These are phyloP conservation scores for Streptanthus diversifolius DNA, from an alignment of 345 rosid species.

Conservation along the genomic window DNA sequence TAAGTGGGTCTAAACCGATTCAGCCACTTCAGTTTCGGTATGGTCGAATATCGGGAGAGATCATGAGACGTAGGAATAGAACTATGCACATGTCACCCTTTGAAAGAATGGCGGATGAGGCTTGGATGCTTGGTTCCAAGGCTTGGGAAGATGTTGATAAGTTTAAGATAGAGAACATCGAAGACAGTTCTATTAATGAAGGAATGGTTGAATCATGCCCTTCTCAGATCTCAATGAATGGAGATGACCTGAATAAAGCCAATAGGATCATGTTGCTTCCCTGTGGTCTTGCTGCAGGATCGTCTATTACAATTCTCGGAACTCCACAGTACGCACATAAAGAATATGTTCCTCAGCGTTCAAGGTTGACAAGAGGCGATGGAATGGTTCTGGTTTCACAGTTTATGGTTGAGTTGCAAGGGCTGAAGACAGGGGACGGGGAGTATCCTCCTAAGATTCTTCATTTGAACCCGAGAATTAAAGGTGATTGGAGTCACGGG, in stretches of 20 bases:
- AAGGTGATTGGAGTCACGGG: slow-evolving; percentile 84
- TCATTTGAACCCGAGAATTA: slow-evolving; percentile 89
- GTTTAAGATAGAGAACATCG: slow-evolving; percentile 43
- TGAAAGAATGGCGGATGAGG: slow-evolving; percentile 90
- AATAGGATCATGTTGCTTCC: slow-evolving; percentile 79
- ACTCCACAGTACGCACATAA: slow-evolving; percentile 81
- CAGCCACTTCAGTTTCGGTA: slow-evolving; percentile 58
- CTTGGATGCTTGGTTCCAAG: slow-evolving; percentile 83
- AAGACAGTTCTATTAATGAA: slow-evolving; percentile 35
- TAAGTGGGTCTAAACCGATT: slow-evolving; percentile 32
- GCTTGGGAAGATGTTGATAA: slow-evolving; percentile 85
- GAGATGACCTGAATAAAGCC: slow-evolving; percentile 65
- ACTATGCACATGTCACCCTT: slow-evolving; percentile 55
- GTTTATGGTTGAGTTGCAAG: slow-evolving; percentile 93
- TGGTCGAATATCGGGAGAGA: slow-evolving; percentile 75
- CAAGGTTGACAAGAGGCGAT: slow-evolving; percentile 45
- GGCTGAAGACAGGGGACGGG: slow-evolving; percentile 82
- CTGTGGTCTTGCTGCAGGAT: slow-evolving; percentile 92
- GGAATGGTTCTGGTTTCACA: slow-evolving; percentile 81
- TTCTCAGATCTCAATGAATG: slow-evolving; percentile 68
- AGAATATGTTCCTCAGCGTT: slow-evolving; percentile 78
- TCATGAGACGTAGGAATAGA: slow-evolving; percentile 66
- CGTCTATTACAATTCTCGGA: slow-evolving; percentile 90
- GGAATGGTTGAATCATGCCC: slow-evolving; percentile 68
- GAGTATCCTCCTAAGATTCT: slow-evolving; percentile 96